phyloP scores from a whole-genome alignment of 345 rosid species.

The Brassica incana region DNA sequence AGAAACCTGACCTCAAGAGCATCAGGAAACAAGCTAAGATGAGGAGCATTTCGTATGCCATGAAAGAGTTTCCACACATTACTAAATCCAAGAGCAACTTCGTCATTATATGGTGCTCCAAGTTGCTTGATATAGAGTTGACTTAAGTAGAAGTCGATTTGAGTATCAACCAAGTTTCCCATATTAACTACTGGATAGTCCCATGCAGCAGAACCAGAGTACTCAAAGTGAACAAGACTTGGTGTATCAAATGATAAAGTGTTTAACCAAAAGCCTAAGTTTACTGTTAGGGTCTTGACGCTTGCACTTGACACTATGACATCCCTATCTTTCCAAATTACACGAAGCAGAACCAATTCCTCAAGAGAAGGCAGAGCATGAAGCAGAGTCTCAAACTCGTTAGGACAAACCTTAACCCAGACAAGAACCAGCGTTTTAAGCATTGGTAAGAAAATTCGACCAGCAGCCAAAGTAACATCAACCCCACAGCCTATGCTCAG shows the following conservation, averaged over 20 bases:
- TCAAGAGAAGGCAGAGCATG: slow-evolving; percentile 9
- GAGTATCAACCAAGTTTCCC: background rate
- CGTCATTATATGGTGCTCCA: background rate
- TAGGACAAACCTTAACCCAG: background rate
- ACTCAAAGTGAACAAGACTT: background rate
- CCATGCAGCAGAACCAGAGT: no score
- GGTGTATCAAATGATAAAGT: slow-evolving; percentile 12
- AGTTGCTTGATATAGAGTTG: background rate
- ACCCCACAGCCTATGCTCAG: background rate
- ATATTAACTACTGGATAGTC: background rate
- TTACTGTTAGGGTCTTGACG: slow-evolving; percentile 4
- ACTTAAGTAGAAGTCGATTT: background rate
- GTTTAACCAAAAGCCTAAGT: background rate
- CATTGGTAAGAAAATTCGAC: background rate
- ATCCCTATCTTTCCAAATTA: background rate
- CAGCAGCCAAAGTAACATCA: background rate
- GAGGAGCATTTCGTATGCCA: background rate
- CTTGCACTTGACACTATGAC: slow-evolving; percentile 1
- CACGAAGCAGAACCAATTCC: background rate
- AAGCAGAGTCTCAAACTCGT: background rate
- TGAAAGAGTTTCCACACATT: background rate
- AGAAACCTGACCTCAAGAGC: background rate
- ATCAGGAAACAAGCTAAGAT: background rate
- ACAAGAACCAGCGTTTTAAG: background rate
- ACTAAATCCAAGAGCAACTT: background rate